phyloP scores from a whole-genome alignment of 2,329 filamentous ascomycete genomes.

The Cladophialophora yegresii region DNA sequence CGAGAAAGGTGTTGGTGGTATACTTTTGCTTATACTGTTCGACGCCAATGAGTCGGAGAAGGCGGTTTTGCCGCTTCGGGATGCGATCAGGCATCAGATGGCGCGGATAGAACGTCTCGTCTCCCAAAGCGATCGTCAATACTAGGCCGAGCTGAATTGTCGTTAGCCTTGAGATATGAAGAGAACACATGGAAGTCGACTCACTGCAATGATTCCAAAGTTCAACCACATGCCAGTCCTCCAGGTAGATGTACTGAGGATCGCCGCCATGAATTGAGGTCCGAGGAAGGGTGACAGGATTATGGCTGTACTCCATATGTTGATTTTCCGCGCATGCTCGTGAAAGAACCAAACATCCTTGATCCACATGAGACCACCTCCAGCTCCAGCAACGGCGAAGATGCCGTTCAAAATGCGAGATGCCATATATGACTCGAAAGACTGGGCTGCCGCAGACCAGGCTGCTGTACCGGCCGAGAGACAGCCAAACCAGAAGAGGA shows the following conservation, averaged over 20 bases:
- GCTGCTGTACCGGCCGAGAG: slow-evolving; percentile 39
- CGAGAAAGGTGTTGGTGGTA: slow-evolving; percentile 45
- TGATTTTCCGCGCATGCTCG: slow-evolving; percentile 48
- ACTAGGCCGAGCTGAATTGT: slow-evolving; percentile 30
- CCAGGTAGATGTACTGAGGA: slow-evolving; percentile 48
- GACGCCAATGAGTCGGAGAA: slow-evolving; percentile 38
- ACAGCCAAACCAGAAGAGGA: slow-evolving; percentile 44
- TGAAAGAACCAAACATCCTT: slow-evolving; percentile 65
- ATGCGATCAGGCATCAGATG: slow-evolving; percentile 33
- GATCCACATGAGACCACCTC: slow-evolving; percentile 54
- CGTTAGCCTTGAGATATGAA: background rate
- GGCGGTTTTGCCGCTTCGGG: slow-evolving; percentile 33
- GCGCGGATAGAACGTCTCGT: slow-evolving; percentile 40
- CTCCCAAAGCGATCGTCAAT: slow-evolving; percentile 35
- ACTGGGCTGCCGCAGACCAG: slow-evolving; percentile 51
- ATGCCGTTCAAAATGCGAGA: slow-evolving; percentile 53
- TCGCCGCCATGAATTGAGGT: slow-evolving; percentile 52
- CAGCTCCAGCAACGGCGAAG: slow-evolving; percentile 48
- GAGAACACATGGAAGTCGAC: background rate
- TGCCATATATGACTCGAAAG: slow-evolving; percentile 53
- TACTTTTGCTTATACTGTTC: slow-evolving; percentile 38
- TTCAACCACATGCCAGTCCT: slow-evolving; percentile 40
- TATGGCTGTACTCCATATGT: slow-evolving; percentile 45
- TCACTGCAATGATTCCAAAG: slow-evolving; percentile 33
- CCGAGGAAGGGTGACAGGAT: slow-evolving; percentile 46